phyloP scores from a whole-genome alignment of 805 yeast species.

The Candida odintsovae region DNA sequence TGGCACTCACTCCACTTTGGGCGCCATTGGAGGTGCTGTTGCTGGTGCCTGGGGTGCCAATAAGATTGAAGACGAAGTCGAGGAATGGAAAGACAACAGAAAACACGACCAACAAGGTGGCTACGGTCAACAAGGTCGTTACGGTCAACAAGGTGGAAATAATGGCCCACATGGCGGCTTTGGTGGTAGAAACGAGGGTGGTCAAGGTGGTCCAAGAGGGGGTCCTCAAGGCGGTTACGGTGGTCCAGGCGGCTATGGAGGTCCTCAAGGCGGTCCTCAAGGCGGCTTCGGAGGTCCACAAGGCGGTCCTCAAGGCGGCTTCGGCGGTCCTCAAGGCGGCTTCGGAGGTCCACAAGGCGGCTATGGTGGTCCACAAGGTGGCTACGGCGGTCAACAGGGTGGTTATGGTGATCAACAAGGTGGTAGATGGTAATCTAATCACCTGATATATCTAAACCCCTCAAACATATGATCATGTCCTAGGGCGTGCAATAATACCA shows the following conservation, averaged over 20 bases:
- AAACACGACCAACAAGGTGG: conserved; percentile 15
- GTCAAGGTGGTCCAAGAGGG: too few relatives aligned
- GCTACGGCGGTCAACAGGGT: conserved; percentile 3
- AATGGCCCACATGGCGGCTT: too few relatives aligned
- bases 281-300: too few relatives aligned
- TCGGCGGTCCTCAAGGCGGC: conserved; percentile 16
- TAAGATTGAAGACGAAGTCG: conserved; percentile 38
- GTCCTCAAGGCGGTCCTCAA: too few relatives aligned
- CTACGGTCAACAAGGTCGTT: conserved; percentile 7
- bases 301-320: conserved; percentile 1
- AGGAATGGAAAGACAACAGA: conserved; percentile 23
- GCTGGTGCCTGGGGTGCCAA: conserved; percentile 51
- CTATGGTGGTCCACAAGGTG: conserved; percentile 15
- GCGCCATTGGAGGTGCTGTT: conserved; percentile 47
- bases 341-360: conserved; percentile 1
- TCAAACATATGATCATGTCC: too few relatives aligned
- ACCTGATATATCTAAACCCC: too few relatives aligned
- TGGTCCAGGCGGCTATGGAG: neutral
- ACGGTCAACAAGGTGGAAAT: too few relatives aligned
- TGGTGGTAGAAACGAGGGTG: too few relatives aligned
- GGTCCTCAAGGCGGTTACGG: conserved; percentile 16
- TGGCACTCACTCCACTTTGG: conserved; percentile 31
- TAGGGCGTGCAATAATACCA: neutral
- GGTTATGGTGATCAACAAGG: conserved; percentile 4
- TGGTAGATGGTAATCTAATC: neutral